Percentiles rank a stretch among this genome's conserved stretches.
phyloP scores from a whole-genome alignment of 768 basidiomycete genomes.

The Cyclocybe cylindracea region DNA sequence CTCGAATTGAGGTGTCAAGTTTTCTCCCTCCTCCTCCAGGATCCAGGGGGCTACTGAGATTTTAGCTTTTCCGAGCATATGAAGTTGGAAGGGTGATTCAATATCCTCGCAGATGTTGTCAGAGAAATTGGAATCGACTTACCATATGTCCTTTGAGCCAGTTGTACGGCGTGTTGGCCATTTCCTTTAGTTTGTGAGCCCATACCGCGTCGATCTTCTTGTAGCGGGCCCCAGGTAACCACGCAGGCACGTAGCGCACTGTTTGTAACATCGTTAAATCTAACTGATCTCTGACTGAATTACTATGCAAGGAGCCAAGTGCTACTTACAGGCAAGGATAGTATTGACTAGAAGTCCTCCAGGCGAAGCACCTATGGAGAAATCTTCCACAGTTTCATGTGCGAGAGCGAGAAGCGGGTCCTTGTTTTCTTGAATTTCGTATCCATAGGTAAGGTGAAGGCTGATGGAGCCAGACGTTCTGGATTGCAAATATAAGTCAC shows the following conservation, averaged over 20 bases:
- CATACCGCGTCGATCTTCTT: slow-evolving; percentile 47
- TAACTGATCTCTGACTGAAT: too few relatives aligned
- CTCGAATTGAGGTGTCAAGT: slow-evolving; percentile 29
- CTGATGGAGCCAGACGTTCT: too few relatives aligned
- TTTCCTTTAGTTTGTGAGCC: slow-evolving; percentile 39
- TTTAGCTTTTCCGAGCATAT: slow-evolving; percentile 31
- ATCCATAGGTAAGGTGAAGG: too few relatives aligned
- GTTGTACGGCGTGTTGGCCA: slow-evolving; percentile 47
- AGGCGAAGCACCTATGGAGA: too few relatives aligned
- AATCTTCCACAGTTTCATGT: too few relatives aligned
- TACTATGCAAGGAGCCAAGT: too few relatives aligned
- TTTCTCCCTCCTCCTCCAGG: slow-evolving; percentile 24
- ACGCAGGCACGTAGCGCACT: slow-evolving; percentile 54
- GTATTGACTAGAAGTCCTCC: too few relatives aligned
- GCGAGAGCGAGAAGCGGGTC: too few relatives aligned
- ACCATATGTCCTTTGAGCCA: slow-evolving; percentile 50
- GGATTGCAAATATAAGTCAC: too few relatives aligned
- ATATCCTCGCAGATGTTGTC: neutral
- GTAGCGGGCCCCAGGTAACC: slow-evolving; percentile 62
- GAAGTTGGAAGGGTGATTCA: neutral
- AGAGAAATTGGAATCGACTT: neutral
- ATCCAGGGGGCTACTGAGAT: slow-evolving; percentile 35
- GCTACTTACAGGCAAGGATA: too few relatives aligned
- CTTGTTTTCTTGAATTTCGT: too few relatives aligned
- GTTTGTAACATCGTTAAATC: neutral